Base-by-base conservation (phyloP, 2,329 filamentous ascomycete genomes). In the Beauveria australis region DNA sequence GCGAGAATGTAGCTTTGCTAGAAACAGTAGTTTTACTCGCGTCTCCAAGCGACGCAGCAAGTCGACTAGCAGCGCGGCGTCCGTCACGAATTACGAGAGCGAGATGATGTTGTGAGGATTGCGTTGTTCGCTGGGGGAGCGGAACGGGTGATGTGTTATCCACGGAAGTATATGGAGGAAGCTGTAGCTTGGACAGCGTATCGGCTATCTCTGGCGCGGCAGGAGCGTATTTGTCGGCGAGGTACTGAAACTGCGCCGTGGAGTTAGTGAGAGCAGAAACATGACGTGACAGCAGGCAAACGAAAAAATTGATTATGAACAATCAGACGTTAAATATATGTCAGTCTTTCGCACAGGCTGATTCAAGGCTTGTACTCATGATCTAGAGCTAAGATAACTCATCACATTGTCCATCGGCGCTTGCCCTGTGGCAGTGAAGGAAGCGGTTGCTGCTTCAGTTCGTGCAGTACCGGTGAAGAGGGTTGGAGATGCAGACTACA, bases 341-440 rank as follows among this genome's bases (percentile, higher is more conserved):
- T 89, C 85, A 78, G 80, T 89, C 87, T 83, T 59, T 75, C 70
- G 73, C 72, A 74, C 66, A 67, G 66, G 63, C 62, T 64, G 78
- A 77, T 80, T 78, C 79, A 74, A 68, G 63, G 64, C 64, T 65
- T 71, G 80, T 83, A 80, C 86, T 90, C 81, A 80, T 87, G 88
- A 89, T 91, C 88, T 91, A 91, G 88, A 91, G 88, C 88, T 91
- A 90, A 88, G 71, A 63, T 73, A 69, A 69, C 70, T 75, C 74
- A 76, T 76, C 73, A 76, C 72, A 65, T 66, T 70, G 67, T 67
- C 61, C 62, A 59, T n/a, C 19, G 59, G 61, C 24, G 19, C 51
- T 56, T 60, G 47, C 53, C 46, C 61, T 19, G 22, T 40, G 53
- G n/a, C 24, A 61, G 58, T 67, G 52, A 58, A 54, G 40, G 53